These are phyloP conservation scores for Claviceps spartinae DNA, from an alignment of 2,329 filamentous ascomycete genomes.

Conservation along the genomic window DNA sequence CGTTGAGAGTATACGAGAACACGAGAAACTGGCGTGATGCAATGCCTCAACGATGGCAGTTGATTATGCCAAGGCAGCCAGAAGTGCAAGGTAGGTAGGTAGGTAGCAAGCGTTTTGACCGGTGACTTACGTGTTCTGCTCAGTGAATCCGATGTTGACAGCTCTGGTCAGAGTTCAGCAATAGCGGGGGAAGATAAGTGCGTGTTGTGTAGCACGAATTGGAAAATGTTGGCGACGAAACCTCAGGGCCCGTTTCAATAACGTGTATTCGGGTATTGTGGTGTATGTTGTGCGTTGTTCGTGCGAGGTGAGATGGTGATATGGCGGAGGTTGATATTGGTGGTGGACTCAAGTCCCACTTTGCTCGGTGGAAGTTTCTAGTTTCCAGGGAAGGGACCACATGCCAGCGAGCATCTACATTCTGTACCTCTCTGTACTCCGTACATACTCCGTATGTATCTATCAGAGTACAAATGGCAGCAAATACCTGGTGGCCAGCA, in stretches of 20 bases:
- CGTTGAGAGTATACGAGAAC: neutral
- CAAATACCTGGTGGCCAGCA: too few species aligned
- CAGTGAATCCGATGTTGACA: neutral
- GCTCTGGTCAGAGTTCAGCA: neutral
- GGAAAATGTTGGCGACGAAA: neutral
- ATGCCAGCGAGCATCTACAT: neutral
- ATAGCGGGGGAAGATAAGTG: neutral
- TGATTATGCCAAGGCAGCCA: too few species aligned
- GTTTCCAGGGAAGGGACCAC: conserved; percentile 1
- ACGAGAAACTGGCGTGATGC: neutral
- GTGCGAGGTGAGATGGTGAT: neutral
- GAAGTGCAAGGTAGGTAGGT: neutral
- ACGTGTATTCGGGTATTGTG: neutral
- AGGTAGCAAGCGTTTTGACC: neutral
- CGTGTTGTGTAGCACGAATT: neutral
- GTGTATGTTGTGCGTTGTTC: neutral
- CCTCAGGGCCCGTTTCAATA: neutral
- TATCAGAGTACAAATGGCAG: too few species aligned
- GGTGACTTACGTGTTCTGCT: neutral
- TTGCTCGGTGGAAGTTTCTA: conserved; percentile 12
- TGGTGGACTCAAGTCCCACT: neutral
- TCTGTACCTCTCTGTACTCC: too few species aligned
- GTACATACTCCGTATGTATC: too few species aligned
- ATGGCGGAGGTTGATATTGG: neutral
- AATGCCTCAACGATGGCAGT: too few species aligned